Base-by-base conservation (phyloP, 345 rosid genomes). In the Camelina neglecta region DNA sequence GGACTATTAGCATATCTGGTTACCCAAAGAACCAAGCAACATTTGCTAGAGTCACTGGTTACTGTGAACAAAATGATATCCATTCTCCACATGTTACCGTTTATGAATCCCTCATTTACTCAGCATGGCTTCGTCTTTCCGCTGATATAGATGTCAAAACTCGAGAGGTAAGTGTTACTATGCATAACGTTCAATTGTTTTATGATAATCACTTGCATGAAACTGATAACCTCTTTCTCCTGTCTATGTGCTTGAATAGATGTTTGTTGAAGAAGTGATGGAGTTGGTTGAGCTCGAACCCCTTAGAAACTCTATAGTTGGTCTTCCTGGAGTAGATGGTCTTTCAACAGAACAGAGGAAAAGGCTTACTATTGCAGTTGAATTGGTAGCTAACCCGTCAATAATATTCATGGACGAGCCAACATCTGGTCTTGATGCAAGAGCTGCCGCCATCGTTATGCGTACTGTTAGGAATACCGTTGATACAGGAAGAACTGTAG, bases 341-440 rank as follows among this genome's bases (percentile, higher is more conserved):
- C 89, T 93, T 42, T 89, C 97, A 4, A 93, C 98, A 42, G 98
- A 93, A 73, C 98, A 90, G 69, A 84, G 98, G 78, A 93, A 93
- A 83, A 85, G 98, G 78, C 83, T 93, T 73, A 93, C 98, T 13
- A 93, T 93, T 55, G 96, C 97, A n/a, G 98, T 93, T 35, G 98
- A 93, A 76, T 77, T 93, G 68, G 98, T 93, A 57, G 93, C 98
- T 66, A 93, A 93, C 53, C 98, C 98, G 4, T 93, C 98, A 7
- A 90, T 93, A 60, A 89, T 93, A 80, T 90, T 93, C 86, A 93
- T 93, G 98, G 98, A 93, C 53, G 98, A 93, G 71, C 98, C 98
- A 10, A 90, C 98, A 21, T 88, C 98, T 58, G 98, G 98, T 57
- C 97, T 93, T 65, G 97, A 90, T 83, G 97, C 98, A 15, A 84